phyloP scores from a whole-genome alignment of 371 early-diverging fungal species.

The Fennellomyces sp. region DNA sequence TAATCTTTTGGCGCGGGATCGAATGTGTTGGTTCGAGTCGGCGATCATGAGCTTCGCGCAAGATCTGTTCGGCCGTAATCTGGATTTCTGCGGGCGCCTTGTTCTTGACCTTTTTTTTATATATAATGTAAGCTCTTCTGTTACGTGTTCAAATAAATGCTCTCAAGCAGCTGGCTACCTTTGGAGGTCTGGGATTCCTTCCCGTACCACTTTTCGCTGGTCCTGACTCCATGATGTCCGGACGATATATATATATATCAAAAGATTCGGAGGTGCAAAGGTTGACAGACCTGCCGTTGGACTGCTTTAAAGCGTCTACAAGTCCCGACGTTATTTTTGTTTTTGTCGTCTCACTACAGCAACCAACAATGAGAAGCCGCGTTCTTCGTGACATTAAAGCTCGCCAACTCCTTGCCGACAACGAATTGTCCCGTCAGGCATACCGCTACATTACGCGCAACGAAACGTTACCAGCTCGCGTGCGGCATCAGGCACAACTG shows the following conservation, averaged over 20 bases:
- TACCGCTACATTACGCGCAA: constrained; percentile 83
- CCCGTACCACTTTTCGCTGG: constrained; percentile 45
- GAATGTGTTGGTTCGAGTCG: constrained; percentile 72
- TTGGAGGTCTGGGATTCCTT: constrained; percentile 57
- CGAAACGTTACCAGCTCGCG: constrained; percentile 73
- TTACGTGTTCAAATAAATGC: neutral
- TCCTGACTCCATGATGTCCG: constrained; percentile 38
- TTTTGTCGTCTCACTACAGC: neutral
- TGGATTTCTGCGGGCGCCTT: constrained; percentile 98
- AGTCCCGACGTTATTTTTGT: no score
- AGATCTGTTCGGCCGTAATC: constrained; percentile 98
- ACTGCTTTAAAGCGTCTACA: no score
- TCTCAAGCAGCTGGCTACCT: constrained; percentile 28
- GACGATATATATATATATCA: neutral
- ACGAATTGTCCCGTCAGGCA: constrained; percentile 78
- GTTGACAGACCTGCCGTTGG: no score
- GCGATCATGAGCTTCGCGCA: constrained; percentile 93
- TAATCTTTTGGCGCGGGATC: constrained; percentile 89
- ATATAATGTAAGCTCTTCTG: neutral
- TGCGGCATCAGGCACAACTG: constrained; percentile 84
- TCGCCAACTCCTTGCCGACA: constrained; percentile 69
- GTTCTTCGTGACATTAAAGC: constrained; percentile 78
- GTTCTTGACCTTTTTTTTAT: constrained; percentile 83
- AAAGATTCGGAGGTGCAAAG: neutral
- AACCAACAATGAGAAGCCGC: constrained; percentile 51